These are phyloP conservation scores for Phytopythium ostracodes DNA, from an alignment of 352 stramenopile species.

Conservation along the genomic window DNA sequence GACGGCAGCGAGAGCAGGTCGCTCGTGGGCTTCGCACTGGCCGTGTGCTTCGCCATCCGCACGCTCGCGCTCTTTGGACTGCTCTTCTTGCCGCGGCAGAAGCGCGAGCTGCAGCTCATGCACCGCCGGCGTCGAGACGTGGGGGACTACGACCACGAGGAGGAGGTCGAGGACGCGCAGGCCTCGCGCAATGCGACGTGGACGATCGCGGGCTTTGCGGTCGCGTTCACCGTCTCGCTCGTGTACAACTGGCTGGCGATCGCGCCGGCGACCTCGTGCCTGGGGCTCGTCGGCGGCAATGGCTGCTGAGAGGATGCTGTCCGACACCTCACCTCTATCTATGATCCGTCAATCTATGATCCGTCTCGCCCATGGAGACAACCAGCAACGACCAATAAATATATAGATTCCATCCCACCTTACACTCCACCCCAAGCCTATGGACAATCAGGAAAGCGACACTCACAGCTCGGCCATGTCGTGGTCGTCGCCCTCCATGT, in stretches of 20 bases:
- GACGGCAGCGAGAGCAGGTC: constrained; percentile 8
- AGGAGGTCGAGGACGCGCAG: not conserved
- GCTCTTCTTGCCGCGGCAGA: constrained; percentile 40
- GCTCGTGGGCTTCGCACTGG: constrained; percentile 32
- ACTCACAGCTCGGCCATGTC: constrained; percentile 3
- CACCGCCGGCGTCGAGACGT: constrained; percentile 6
- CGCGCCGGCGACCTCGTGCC: constrained; percentile 23
- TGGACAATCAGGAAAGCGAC: not conserved
- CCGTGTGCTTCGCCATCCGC: constrained; percentile 36
- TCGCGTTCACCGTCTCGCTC: constrained; percentile 29
- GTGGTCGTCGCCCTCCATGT: constrained; percentile 13
- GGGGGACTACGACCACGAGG: not conserved
- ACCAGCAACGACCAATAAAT: constrained; percentile 19
- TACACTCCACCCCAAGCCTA: not conserved
- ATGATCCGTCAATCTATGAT: constrained; percentile 1
- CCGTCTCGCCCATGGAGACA: not conserved
- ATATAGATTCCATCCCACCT: constrained; percentile 7
- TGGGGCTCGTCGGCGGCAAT: constrained; percentile 28
- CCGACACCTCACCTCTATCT: too few species aligned
- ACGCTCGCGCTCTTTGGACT: constrained; percentile 36
- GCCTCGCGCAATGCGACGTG: constrained; percentile 21
- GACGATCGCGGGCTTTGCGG: constrained; percentile 31
- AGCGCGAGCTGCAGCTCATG: constrained; percentile 36
- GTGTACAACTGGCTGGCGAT: constrained; percentile 35
- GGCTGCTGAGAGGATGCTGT: constrained; percentile 15